Conservation (phyloP, 148 eudicot species). For the Dysphania ambrosioides region DNA sequence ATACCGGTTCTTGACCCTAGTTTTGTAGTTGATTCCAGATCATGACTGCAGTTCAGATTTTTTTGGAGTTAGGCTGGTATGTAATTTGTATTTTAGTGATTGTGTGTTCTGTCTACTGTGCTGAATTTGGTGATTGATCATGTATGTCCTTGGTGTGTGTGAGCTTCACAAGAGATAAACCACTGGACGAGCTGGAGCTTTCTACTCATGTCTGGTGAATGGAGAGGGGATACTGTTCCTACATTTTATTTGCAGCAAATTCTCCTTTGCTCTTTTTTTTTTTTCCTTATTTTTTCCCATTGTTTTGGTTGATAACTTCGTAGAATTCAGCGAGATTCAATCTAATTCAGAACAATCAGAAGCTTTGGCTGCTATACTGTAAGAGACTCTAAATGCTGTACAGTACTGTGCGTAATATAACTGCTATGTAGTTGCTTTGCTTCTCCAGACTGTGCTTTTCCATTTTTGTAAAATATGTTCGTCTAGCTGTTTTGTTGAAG, state of each 20-base stretch:
- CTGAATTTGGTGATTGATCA: background rate
- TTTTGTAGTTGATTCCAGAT: background rate
- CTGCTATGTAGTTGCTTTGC: background rate
- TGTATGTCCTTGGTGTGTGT: background rate
- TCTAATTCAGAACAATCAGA: too few relatives aligned
- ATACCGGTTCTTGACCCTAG: constrained; percentile 14
- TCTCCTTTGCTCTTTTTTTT: background rate
- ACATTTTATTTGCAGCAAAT: background rate
- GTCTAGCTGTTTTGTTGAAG: background rate
- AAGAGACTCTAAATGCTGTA: background rate
- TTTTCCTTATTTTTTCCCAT: background rate
- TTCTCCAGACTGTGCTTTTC: background rate
- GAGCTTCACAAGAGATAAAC: background rate
- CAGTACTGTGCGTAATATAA: background rate
- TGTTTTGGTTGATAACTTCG: background rate
- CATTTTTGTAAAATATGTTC: too few relatives aligned
- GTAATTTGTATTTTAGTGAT: background rate
- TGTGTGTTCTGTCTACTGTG: background rate
- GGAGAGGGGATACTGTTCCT: background rate
- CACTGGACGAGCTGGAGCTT: background rate
- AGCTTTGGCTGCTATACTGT: background rate
- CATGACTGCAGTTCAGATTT: background rate
- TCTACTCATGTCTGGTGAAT: background rate
- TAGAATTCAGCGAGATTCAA: background rate
- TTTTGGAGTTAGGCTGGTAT: constrained; percentile 18